Conservation (phyloP, 192 early-diverging fungal genomes). For the Thoreauomyces humboldtii region DNA sequence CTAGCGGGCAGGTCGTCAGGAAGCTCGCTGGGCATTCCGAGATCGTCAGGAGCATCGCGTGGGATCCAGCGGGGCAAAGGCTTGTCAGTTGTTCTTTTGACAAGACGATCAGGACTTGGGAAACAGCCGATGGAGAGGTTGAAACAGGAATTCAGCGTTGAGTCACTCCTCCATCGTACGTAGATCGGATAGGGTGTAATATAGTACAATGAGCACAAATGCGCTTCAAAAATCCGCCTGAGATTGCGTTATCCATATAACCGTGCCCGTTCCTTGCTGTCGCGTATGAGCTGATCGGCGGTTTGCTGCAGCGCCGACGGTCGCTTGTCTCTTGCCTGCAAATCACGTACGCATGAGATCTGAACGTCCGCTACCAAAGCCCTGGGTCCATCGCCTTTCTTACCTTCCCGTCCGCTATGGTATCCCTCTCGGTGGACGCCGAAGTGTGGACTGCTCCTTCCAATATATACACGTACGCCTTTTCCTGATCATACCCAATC, state of each 20-base stretch:
- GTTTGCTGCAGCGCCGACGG: constrained; percentile 13
- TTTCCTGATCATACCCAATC: constrained; percentile 19
- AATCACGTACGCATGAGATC: background rate
- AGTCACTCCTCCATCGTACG: too few species aligned
- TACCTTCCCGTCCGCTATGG: constrained; percentile 7
- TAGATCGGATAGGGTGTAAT: too few species aligned
- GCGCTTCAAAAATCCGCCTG: too few species aligned
- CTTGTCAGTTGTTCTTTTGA: constrained; percentile 62
- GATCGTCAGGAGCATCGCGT: constrained; percentile 50
- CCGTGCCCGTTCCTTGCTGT: constrained; percentile 9
- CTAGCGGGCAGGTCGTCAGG: constrained; percentile 42
- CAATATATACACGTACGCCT: constrained; percentile 10
- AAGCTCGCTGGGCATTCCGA: constrained; percentile 56
- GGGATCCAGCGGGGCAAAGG: constrained; percentile 36
- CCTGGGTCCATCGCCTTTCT: background rate
- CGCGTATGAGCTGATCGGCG: constrained; percentile 6
- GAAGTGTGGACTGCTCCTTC: constrained; percentile 13
- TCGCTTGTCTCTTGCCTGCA: constrained; percentile 1
- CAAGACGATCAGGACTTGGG: constrained; percentile 57
- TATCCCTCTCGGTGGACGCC: background rate
- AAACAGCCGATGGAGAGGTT: constrained; percentile 6
- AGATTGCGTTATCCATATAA: background rate
- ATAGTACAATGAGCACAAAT: too few species aligned
- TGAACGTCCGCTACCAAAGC: background rate
- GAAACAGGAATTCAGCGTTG: background rate